Evolutionary conservation across 2,329 filamentous ascomycete species (phyloP).

Genomic region (Xylaria sp.): DNA sequence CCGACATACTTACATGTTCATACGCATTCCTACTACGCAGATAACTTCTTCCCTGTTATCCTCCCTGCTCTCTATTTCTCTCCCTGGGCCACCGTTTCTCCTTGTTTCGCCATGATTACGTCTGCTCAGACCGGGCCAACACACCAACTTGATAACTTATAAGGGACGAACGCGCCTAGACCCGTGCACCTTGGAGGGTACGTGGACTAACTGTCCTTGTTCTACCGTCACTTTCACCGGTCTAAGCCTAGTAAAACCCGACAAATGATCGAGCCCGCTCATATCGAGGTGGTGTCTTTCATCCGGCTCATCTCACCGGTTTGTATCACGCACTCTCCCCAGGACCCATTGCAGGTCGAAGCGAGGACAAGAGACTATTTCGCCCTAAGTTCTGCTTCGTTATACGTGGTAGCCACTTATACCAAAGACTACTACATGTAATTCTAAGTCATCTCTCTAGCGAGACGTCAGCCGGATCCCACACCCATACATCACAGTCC

Average conservation of each 20-base stretch:
- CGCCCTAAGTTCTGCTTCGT: not conserved
- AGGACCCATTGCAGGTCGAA: conserved; percentile 8
- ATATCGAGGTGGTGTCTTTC: conserved; percentile 8
- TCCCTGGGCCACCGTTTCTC: not conserved
- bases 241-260: not conserved
- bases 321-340: conserved; percentile 18
- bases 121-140: not conserved
- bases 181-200: conserved; percentile 4
- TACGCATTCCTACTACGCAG: no score
- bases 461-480: conserved; percentile 23
- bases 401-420: conserved; percentile 9
- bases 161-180: not conserved
- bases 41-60: not conserved
- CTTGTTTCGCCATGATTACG: not conserved
- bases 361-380: conserved; percentile 11
- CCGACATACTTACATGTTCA: not conserved
- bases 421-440: conserved; percentile 10
- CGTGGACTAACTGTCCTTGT: conserved; percentile 9
- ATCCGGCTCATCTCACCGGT: conserved; percentile 16
- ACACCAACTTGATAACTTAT: not conserved
- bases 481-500: conserved; percentile 21
- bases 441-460: conserved; percentile 1
- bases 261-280: conserved; percentile 13
- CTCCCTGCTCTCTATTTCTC: not conserved
- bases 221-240: conserved; percentile 15